Evolutionary conservation across 352 stramenopile genomes (phyloP).

Genomic region (Phytophthora podocarpi): DNA sequence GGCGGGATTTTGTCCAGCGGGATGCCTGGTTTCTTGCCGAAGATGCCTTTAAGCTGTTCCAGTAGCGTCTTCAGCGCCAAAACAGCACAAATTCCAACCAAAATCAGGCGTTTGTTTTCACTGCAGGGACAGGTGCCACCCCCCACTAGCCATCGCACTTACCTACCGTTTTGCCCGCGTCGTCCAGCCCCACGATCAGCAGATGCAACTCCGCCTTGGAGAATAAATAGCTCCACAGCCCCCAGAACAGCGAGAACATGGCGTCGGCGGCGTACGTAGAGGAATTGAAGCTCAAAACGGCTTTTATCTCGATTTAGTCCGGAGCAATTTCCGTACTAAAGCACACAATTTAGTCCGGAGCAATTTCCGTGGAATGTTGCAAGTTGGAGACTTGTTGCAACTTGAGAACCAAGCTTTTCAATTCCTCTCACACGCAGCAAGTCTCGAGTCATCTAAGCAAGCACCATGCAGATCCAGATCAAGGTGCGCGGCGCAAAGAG

Average conservation of each 20-base stretch:
- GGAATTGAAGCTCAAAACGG: too few relatives aligned
- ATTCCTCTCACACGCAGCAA: too few relatives aligned
- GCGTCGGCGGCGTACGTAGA: too few relatives aligned
- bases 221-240: constrained; percentile 86
- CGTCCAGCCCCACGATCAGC: constrained; percentile 92
- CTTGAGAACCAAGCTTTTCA: too few relatives aligned
- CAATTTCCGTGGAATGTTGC: too few relatives aligned
- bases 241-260: constrained; percentile 89
- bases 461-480: constrained; percentile 85
- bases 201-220: constrained; percentile 90
- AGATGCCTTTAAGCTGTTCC: constrained; percentile 92
- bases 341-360: too few relatives aligned
- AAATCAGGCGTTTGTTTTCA: not conserved
- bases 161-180: constrained; percentile 93
- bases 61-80: constrained; percentile 69
- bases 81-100: not conserved
- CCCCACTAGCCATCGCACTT: constrained; percentile 18
- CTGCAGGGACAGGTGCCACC: not conserved
- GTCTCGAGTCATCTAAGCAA: too few relatives aligned
- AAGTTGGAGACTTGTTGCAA: too few relatives aligned
- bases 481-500: constrained; percentile 49
- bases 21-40: constrained; percentile 88
- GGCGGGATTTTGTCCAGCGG: constrained; percentile 92
- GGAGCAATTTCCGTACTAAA: too few relatives aligned
- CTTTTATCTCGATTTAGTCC: too few relatives aligned